Evolutionary conservation across 345 rosid genomes (phyloP), one percentile per base, ranked within the genome.

Genomic region (Trapa bicornis): DNA sequence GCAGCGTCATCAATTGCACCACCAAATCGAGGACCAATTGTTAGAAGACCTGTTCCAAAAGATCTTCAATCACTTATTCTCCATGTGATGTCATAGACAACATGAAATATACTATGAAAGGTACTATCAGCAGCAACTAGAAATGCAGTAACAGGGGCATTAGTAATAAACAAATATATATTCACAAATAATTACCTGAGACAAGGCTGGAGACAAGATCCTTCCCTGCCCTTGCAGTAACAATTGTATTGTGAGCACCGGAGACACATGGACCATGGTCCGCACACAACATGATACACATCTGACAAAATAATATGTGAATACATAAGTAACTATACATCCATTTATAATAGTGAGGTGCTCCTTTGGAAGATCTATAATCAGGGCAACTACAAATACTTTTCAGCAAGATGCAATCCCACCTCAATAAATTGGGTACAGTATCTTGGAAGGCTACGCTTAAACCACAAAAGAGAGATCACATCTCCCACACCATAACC

Each of bases 1-100:
- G 99, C 96, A 67, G 95, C 99, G 68, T 94, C 99, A 72, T 94
- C 96, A 78, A 94, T 85, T 62, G 99, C 99, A 73, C 97, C 97
- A 75, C 99, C 99, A 72, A 94, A 94, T 79, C 97, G 86, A 5
- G 97, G 99, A 69, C 99, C 99, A 66, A 94, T 94, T 12, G 99
- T 94, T 47, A 94, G 83, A 82, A 94, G 83, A 76, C 99, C 98
- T 89, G 86, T 75, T 68, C 33, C 71, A 75, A 56, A 71, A 75
- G 71, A 61, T 52, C 77, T 56, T 61, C 47, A 68, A 61, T 47
- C 17, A 65, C 14, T 35, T 32, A 33, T 58, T 58, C 35, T 33
- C 38, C 16, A 58, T 58, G 63, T 9, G 8, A 58, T 11, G 35
- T 58, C 4, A 58, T 1, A n/a, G 63, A 32, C 63, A 32, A 32